phyloP scores from a whole-genome alignment of 1,139 yeast species.

The Pichia sp. region DNA sequence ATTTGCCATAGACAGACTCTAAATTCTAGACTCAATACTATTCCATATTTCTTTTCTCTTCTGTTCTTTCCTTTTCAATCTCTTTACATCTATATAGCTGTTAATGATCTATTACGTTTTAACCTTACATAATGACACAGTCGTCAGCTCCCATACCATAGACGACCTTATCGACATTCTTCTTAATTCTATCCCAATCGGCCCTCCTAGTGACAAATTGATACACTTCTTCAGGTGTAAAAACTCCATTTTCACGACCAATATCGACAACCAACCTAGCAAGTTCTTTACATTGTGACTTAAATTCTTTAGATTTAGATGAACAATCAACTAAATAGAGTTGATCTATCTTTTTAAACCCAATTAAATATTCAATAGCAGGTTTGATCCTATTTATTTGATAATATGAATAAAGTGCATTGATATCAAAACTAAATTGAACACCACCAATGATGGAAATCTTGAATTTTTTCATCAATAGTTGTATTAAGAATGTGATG shows the following conservation, averaged over 20 bases:
- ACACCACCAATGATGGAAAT: slow-evolving; percentile 82
- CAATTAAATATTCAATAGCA: slow-evolving; percentile 69
- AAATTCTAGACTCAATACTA: too few species aligned
- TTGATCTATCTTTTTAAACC: slow-evolving; percentile 79
- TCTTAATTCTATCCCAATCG: slow-evolving; percentile 74
- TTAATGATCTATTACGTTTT: too few species aligned
- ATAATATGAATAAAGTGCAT: slow-evolving; percentile 68
- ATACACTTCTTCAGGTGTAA: slow-evolving; percentile 87
- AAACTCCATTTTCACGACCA: slow-evolving; percentile 80
- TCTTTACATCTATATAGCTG: too few species aligned
- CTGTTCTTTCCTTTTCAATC: too few species aligned
- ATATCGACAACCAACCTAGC: slow-evolving; percentile 81
- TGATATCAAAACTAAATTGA: slow-evolving; percentile 65
- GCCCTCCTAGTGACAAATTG: slow-evolving; percentile 84
- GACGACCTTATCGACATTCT: slow-evolving; percentile 89
- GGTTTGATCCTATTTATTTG: slow-evolving; percentile 54
- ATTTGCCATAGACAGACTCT: background rate
- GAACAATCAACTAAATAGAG: slow-evolving; percentile 59
- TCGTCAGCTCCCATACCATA: slow-evolving; percentile 78
- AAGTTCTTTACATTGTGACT: slow-evolving; percentile 70
- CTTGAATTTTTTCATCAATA: slow-evolving; percentile 56
- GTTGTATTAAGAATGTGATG: slow-evolving; percentile 68
- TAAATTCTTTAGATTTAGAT: slow-evolving; percentile 27
- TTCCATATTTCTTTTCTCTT: too few species aligned
- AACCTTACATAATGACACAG: slow-evolving; percentile 32